These are phyloP conservation scores for Fusarium nodosum DNA, from an alignment of 2,329 filamentous ascomycete genomes.

Conservation along the genomic window DNA sequence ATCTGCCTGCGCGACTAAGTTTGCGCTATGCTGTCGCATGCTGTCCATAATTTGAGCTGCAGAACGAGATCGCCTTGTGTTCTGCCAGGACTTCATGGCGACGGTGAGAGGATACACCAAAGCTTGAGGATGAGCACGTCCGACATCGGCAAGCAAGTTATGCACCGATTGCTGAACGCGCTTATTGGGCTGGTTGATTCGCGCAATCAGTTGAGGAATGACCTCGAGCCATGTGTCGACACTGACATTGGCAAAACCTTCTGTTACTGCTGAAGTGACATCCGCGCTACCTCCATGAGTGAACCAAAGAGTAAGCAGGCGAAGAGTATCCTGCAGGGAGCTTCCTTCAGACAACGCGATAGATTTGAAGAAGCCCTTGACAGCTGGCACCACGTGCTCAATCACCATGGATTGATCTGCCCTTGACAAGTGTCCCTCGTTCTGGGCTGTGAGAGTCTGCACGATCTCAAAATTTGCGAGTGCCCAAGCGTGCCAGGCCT, in stretches of 20 bases:
- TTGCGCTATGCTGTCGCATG: conserved; percentile 94
- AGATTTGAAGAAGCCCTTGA: conserved; percentile 97
- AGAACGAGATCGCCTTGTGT: conserved; percentile 85
- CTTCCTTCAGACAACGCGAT: conserved; percentile 92
- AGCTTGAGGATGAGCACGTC: conserved; percentile 93
- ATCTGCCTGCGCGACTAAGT: conserved; percentile 94
- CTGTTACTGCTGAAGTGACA: conserved; percentile 88
- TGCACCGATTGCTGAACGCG: conserved; percentile 92
- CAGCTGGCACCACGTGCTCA: conserved; percentile 93
- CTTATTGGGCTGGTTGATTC: conserved; percentile 95
- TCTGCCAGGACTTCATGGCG: conserved; percentile 93
- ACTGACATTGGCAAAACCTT: conserved; percentile 91
- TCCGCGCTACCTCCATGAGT: conserved; percentile 89
- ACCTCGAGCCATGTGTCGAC: conserved; percentile 99
- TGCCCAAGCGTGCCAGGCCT: conserved; percentile 99
- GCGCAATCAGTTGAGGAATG: conserved; percentile 95
- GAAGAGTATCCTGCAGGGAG: conserved; percentile 93
- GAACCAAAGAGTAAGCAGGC: conserved; percentile 96
- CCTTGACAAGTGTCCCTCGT: conserved; percentile 64
- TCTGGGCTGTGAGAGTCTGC: conserved; percentile 78
- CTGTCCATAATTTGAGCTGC: conserved; percentile 97
- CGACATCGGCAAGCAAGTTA: conserved; percentile 91
- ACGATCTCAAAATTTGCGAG: conserved; percentile 99
- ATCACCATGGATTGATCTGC: conserved; percentile 76
- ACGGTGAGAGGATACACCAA: conserved; percentile 97